These are phyloP conservation scores for Cystobasidiopsis lactophilus DNA, from an alignment of 768 basidiomycete genomes.

Conservation along the genomic window DNA sequence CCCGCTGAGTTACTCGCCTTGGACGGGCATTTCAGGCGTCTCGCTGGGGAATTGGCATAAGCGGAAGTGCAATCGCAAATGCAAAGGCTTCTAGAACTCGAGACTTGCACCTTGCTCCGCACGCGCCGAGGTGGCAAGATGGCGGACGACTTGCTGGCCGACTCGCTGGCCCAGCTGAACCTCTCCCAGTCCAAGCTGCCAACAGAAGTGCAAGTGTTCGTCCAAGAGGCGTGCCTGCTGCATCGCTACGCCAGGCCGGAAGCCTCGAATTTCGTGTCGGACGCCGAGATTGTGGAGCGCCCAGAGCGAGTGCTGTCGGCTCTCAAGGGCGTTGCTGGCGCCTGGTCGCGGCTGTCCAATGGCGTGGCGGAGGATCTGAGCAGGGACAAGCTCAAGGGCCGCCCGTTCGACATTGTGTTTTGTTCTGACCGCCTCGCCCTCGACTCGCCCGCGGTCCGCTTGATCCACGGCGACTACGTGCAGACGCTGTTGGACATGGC, in stretches of 20 bases:
- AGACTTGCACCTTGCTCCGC: no score
- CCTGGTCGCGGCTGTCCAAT: neutral
- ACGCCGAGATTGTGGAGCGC: neutral
- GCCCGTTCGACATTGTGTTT: slow-evolving; percentile 17
- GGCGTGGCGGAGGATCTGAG: neutral
- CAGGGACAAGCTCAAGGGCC: neutral
- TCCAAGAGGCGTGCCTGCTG: neutral
- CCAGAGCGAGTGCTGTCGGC: neutral
- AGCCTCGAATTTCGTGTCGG: no score
- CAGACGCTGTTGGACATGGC: slow-evolving; percentile 19
- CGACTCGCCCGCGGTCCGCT: slow-evolving; percentile 10
- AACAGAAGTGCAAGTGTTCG: neutral
- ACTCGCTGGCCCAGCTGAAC: no score
- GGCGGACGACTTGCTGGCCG: no score
- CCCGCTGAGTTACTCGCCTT: neutral
- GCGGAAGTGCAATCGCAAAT: no score
- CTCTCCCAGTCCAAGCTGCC: neutral
- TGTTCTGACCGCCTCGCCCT: slow-evolving; percentile 3
- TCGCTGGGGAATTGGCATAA: neutral
- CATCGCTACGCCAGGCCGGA: neutral
- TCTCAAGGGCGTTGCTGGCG: neutral
- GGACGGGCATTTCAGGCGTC: neutral
- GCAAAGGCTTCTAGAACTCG: no score
- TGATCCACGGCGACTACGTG: slow-evolving; percentile 12
- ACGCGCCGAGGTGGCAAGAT: no score